These are phyloP conservation scores for Apiotrichum montevideense DNA, from an alignment of 1,284 basidiomycete species.

Conservation along the genomic window DNA sequence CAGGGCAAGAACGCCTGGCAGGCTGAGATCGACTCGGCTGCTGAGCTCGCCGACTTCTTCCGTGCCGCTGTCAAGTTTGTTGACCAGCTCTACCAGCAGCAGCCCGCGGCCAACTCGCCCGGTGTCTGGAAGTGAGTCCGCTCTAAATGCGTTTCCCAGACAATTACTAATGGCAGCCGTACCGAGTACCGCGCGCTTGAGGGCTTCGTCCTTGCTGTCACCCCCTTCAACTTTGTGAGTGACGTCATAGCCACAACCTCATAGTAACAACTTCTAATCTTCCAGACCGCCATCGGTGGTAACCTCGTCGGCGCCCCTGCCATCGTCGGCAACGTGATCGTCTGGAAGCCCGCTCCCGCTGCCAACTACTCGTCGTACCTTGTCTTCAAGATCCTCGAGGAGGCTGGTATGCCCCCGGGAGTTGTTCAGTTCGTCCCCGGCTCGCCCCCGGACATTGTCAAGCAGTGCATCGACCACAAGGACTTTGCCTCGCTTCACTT, in stretches of 20 bases:
- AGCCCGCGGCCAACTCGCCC: constrained; percentile 78
- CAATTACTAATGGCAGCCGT: constrained; percentile 54
- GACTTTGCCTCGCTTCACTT: constrained; percentile 89
- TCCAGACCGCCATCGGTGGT: constrained; percentile 78
- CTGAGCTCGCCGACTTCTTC: constrained; percentile 95
- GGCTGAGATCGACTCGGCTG: constrained; percentile 98
- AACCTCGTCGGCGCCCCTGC: constrained; percentile 82
- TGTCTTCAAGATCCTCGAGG: constrained; percentile 80
- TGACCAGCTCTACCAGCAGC: constrained; percentile 85
- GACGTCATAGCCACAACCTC: constrained; percentile 2
- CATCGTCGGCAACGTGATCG: constrained; percentile 86
- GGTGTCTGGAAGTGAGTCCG: constrained; percentile 72
- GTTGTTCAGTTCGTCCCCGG: constrained; percentile 98
- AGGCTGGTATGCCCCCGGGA: constrained; percentile 88
- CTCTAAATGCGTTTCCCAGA: not conserved
- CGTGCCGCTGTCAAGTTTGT: constrained; percentile 96
- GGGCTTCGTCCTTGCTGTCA: constrained; percentile 94
- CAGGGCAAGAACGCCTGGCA: constrained; percentile 99
- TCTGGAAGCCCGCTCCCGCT: constrained; percentile 97
- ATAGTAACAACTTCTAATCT: not conserved
- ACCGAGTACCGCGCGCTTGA: constrained; percentile 93
- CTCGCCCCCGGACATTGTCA: constrained; percentile 71
- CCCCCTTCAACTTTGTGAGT: constrained; percentile 83
- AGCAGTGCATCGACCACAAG: constrained; percentile 70
- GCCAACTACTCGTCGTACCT: constrained; percentile 95